Conservation (phyloP, 352 stramenopile species). For the Pythium phragmiticola region DNA sequence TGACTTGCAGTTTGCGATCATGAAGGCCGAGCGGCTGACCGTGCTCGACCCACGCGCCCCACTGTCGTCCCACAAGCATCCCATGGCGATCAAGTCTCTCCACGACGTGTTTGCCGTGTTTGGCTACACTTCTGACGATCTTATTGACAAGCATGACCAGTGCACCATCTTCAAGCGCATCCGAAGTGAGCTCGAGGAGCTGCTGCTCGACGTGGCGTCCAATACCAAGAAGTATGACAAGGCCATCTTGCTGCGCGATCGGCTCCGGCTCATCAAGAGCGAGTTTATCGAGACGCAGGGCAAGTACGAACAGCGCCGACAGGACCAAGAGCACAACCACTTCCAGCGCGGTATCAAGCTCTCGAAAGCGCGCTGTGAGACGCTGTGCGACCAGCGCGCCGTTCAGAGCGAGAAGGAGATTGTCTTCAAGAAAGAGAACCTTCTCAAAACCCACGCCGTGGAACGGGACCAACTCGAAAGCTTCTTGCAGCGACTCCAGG, state of each 20-base stretch:
- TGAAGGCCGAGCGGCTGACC: slow-evolving; percentile 52
- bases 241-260: slow-evolving; percentile 61
- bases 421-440: slow-evolving; percentile 41
- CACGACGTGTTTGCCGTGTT: slow-evolving; percentile 73
- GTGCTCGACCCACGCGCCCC: slow-evolving; percentile 48
- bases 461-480: slow-evolving; percentile 61
- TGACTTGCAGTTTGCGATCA: slow-evolving; percentile 73
- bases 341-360: slow-evolving; percentile 49
- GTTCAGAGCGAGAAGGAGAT: slow-evolving; percentile 44
- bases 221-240: slow-evolving; percentile 75
- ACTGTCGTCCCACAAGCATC: slow-evolving; percentile 38
- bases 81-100: slow-evolving; percentile 66
- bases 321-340: slow-evolving; percentile 47
- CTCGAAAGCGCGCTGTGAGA: slow-evolving; percentile 36
- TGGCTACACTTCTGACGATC: slow-evolving; percentile 53
- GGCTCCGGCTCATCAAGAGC: slow-evolving; percentile 54
- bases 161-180: slow-evolving; percentile 69
- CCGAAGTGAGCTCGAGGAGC: slow-evolving; percentile 50
- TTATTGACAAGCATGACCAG: slow-evolving; percentile 73
- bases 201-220: slow-evolving; percentile 49
- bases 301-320: slow-evolving; percentile 51
- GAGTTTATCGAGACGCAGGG: slow-evolving; percentile 72
- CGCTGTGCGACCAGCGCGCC: slow-evolving; percentile 31
- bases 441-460: slow-evolving; percentile 60
- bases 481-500: slow-evolving; percentile 51